A percentile compares a stretch with the other conserved stretches of the same genome.
Evolutionary conservation across 208 protist species (phyloP).

Genomic region (Phytomonas sp.): DNA sequence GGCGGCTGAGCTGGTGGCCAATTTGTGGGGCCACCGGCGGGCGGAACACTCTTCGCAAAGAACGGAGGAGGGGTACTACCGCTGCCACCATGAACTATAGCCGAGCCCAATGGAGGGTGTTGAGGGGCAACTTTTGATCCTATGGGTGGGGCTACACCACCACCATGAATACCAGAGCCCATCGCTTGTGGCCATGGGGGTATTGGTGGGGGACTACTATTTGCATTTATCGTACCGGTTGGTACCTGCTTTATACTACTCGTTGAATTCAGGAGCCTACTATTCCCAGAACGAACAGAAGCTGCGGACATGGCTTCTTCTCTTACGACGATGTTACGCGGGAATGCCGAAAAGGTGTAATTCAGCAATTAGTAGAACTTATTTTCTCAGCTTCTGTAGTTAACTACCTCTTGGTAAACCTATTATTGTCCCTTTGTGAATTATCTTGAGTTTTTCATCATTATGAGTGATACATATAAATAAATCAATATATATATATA

Average conservation of each 20-base stretch:
- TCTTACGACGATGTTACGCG: not conserved
- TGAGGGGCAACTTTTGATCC: not conserved
- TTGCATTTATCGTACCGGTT: not conserved
- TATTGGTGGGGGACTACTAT: not conserved
- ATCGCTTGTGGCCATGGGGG: not conserved
- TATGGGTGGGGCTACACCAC: not conserved
- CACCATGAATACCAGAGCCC: not conserved
- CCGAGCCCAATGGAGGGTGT: not conserved
- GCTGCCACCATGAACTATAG: not conserved
- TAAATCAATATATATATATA: too few species aligned
- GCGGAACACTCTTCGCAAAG: not conserved
- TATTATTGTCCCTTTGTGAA: not conserved
- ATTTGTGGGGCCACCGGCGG: not conserved
- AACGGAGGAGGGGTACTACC: not conserved
- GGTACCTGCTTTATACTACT: not conserved
- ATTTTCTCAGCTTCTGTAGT: constrained; percentile 2
- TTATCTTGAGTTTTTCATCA: not conserved
- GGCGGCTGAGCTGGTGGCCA: not conserved
- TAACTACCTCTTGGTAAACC: not conserved
- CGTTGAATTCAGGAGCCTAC: not conserved
- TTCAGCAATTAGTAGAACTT: not conserved
- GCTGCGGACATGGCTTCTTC: not conserved
- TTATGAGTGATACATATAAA: not conserved
- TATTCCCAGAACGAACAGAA: not conserved
- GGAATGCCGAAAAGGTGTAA: not conserved